phyloP scores from a whole-genome alignment of 768 basidiomycete genomes.

The Lactarius hatsudake region DNA sequence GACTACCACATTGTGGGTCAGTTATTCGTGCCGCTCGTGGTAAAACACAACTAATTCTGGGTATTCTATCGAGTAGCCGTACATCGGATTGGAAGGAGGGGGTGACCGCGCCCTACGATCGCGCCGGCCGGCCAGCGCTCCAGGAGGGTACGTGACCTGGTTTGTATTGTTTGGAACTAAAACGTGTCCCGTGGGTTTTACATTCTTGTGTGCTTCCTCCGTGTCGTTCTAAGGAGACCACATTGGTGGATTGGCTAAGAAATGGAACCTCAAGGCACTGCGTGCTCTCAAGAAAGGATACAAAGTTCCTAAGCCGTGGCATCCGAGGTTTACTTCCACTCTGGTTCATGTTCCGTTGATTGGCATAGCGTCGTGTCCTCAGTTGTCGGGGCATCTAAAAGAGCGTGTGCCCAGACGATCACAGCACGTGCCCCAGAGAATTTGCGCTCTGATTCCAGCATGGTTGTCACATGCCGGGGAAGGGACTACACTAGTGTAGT shows the following conservation, averaged over 20 bases:
- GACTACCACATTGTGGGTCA: conserved; percentile 2
- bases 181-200: conserved; percentile 18
- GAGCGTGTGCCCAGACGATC: background rate
- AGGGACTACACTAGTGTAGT: conserved; percentile 4
- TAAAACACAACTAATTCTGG: background rate
- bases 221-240: conserved; percentile 5
- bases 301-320: conserved; percentile 8
- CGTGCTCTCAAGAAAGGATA: background rate
- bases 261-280: conserved; percentile 13
- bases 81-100: conserved; percentile 6
- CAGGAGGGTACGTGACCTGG: background rate
- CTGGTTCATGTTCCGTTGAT: background rate
- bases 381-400: conserved; percentile 3
- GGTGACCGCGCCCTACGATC: conserved; percentile 4
- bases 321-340: conserved; percentile 8
- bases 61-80: conserved; percentile 2
- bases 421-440: conserved; percentile 6
- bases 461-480: conserved; percentile 16
- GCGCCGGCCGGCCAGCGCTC: conserved; percentile 13
- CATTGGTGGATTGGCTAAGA: conserved; percentile 7
- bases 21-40: background rate
- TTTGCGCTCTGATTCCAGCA: conserved; percentile 10
- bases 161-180: background rate
- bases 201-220: conserved; percentile 15
- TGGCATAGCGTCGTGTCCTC: conserved; percentile 1